Percentiles rank a stretch among this genome's conserved stretches.
Conservation (phyloP, 2,329 filamentous ascomycete genomes). For the Fusarium multiceps region DNA sequence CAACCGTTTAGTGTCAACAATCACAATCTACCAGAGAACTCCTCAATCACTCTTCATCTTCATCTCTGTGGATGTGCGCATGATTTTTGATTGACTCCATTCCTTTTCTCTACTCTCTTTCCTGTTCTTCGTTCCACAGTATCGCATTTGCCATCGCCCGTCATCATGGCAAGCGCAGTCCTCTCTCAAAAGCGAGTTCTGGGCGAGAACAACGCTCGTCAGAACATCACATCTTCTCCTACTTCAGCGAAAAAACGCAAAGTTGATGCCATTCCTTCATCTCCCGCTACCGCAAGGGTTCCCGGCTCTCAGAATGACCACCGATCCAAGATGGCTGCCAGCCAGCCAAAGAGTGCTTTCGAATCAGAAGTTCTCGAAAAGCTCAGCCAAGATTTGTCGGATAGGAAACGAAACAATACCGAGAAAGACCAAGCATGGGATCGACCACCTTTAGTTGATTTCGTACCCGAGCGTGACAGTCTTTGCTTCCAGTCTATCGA, state of each 20-base stretch:
- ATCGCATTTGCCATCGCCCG: constrained; percentile 28
- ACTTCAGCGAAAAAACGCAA: constrained; percentile 82
- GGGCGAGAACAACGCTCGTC: constrained; percentile 73
- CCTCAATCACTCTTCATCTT: constrained; percentile 8
- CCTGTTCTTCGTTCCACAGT: constrained; percentile 3
- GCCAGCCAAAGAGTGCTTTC: constrained; percentile 88
- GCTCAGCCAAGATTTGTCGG: constrained; percentile 91
- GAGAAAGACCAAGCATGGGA: constrained; percentile 97
- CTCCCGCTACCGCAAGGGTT: constrained; percentile 66
- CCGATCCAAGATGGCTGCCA: constrained; percentile 73
- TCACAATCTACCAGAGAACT: constrained; percentile 14
- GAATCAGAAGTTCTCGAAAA: constrained; percentile 95
- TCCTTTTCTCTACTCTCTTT: constrained; percentile 2
- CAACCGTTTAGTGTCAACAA: constrained; percentile 37
- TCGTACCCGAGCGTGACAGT: constrained; percentile 69
- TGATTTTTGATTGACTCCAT: not conserved
- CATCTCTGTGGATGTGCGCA: constrained; percentile 27
- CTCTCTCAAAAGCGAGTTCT: constrained; percentile 79
- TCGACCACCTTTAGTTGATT: constrained; percentile 64
- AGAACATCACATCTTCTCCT: constrained; percentile 69
- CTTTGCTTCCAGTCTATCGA: constrained; percentile 98
- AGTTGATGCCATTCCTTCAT: constrained; percentile 71
- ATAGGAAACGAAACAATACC: constrained; percentile 84
- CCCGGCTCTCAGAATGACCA: constrained; percentile 72
- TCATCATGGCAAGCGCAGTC: constrained; percentile 61